A percentile compares a stretch with the other conserved stretches of the same genome.
phyloP scores from a whole-genome alignment of 495 filamentous ascomycete genomes.

The Lasiosphaeria miniovina region DNA sequence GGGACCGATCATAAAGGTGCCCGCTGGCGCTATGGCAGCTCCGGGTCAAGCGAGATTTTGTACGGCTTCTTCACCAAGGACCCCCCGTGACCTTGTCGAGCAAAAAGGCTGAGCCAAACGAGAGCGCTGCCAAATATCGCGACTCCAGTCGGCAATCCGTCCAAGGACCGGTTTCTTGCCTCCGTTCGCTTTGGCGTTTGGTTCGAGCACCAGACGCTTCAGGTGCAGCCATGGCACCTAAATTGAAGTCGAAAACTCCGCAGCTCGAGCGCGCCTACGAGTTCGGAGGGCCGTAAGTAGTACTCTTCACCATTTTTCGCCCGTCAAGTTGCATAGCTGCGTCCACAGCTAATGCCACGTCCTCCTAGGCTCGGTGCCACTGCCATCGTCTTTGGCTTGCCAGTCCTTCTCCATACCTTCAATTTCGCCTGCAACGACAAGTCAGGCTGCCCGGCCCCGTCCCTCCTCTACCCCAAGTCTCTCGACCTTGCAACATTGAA shows the following conservation, averaged over 20 bases:
- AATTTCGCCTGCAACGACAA: slow-evolving; percentile 89
- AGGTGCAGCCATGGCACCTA: slow-evolving; percentile 24
- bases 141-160: too few relatives aligned
- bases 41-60: too few relatives aligned
- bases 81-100: too few relatives aligned
- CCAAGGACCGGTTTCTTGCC: neutral
- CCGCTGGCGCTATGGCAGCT: too few relatives aligned
- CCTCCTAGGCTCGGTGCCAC: slow-evolving; percentile 67
- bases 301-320: slow-evolving; percentile 2
- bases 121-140: too few relatives aligned
- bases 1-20: too few relatives aligned
- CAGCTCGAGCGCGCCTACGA: slow-evolving; percentile 58
- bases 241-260: slow-evolving; percentile 17
- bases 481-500: slow-evolving; percentile 70
- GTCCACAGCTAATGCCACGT: neutral
- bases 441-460: slow-evolving; percentile 85
- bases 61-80: too few relatives aligned
- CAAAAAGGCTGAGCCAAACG: too few relatives aligned
- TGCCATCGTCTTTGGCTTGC: slow-evolving; percentile 72
- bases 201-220: neutral
- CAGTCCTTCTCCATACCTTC: slow-evolving; percentile 68
- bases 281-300: slow-evolving; percentile 82
- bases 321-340: neutral
- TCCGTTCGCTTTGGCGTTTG: neutral
- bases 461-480: slow-evolving; percentile 70